Percentiles rank a stretch among this genome's conserved stretches.
Evolutionary conservation across 2,329 filamentous ascomycete genomes (phyloP).

Genomic region (Scedosporium boydii): DNA sequence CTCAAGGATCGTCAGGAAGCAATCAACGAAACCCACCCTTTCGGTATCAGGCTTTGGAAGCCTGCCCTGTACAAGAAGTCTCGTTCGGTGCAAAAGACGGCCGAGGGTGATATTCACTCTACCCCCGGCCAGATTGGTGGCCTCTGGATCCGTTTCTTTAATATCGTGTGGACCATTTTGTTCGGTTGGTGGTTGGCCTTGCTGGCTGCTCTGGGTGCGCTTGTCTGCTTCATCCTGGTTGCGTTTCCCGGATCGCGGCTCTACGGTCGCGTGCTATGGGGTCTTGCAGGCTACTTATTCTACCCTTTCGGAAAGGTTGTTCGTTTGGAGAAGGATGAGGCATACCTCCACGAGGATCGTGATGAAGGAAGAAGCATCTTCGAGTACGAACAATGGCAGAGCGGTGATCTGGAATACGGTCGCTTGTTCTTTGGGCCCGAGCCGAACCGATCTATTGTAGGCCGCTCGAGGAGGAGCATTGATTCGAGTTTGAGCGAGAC

Average conservation of each 20-base stretch:
- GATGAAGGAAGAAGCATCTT: conserved; percentile 95
- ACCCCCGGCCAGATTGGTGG: conserved; percentile 81
- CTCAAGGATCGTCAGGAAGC: conserved; percentile 93
- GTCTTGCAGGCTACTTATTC: conserved; percentile 76
- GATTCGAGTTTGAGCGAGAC: conserved; percentile 79
- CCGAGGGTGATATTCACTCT: conserved; percentile 95
- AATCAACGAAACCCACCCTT: conserved; percentile 97
- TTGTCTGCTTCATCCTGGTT: conserved; percentile 70
- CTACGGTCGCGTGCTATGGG: conserved; percentile 79
- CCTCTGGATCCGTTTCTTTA: conserved; percentile 77
- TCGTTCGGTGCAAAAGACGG: conserved; percentile 89
- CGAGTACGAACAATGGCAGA: conserved; percentile 99
- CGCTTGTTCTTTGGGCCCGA: conserved; percentile 90
- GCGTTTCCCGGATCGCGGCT: conserved; percentile 71
- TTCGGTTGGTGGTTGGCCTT: conserved; percentile 96
- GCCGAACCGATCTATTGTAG: conserved; percentile 61
- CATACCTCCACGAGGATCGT: conserved; percentile 87
- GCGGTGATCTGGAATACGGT: conserved; percentile 89
- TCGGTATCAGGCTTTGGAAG: conserved; percentile 98
- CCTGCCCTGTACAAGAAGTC: conserved; percentile 97
- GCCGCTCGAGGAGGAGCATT: conserved; percentile 76
- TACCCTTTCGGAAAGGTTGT: conserved; percentile 98
- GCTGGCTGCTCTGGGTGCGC: conserved; percentile 62
- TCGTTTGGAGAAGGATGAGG: conserved; percentile 84
- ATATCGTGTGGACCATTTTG: conserved; percentile 77